Percentiles rank a stretch among this genome's conserved stretches.
These are phyloP conservation scores for Yamadazyma endophytica DNA, from an alignment of 805 yeast genomes.

Conservation along the genomic window DNA sequence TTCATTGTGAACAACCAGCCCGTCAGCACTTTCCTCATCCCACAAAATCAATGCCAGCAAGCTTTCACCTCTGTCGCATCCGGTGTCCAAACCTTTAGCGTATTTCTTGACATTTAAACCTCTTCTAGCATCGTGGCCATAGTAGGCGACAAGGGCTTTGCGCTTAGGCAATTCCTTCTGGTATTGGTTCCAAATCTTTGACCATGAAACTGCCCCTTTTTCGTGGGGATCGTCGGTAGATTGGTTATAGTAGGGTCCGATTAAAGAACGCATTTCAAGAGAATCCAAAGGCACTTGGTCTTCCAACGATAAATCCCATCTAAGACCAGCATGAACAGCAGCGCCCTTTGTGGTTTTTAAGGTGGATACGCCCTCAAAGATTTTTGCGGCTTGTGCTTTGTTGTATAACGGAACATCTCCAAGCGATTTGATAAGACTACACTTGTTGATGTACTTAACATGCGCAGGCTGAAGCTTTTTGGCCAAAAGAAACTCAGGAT, in stretches of 20 bases:
- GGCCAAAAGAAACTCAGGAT: conserved; percentile 45
- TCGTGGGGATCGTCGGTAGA: conserved; percentile 48
- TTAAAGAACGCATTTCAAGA: conserved; percentile 64
- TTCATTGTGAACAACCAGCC: conserved; percentile 17
- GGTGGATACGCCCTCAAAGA: conserved; percentile 18
- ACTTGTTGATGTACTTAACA: conserved; percentile 51
- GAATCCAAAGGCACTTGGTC: conserved; percentile 61
- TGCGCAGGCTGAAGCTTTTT: conserved; percentile 56
- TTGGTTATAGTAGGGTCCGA: conserved; percentile 58
- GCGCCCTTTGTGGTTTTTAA: conserved; percentile 26
- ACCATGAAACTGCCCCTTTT: conserved; percentile 48
- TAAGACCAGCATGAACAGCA: conserved; percentile 81
- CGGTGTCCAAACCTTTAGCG: conserved; percentile 78
- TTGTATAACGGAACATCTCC: conserved; percentile 54
- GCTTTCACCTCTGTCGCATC: conserved; percentile 72
- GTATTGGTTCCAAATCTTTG: conserved; percentile 48
- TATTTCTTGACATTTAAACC: conserved; percentile 65
- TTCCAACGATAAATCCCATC: conserved; percentile 57
- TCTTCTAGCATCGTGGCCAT: conserved; percentile 85
- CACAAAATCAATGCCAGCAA: conserved; percentile 60
- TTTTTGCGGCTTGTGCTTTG: conserved; percentile 17
- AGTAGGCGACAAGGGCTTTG: conserved; percentile 46
- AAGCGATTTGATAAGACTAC: conserved; percentile 60
- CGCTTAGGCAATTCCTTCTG: conserved; percentile 33
- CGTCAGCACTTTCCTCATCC: conserved; percentile 13